phyloP scores from a whole-genome alignment of 2,329 filamentous ascomycete species.

The Mollisiaceae sp. region DNA sequence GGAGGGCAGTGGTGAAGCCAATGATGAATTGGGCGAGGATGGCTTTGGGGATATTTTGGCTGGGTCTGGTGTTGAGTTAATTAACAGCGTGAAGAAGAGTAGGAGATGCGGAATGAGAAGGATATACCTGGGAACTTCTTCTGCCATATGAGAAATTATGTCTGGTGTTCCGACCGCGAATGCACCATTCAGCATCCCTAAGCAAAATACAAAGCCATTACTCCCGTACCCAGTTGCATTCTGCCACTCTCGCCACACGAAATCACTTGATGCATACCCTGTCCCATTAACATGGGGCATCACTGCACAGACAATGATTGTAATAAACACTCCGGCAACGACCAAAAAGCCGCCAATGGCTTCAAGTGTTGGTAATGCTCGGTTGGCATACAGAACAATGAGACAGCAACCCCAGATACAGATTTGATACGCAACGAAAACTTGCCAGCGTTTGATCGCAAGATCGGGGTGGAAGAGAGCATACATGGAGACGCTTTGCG shows the following conservation, averaged over 20 bases:
- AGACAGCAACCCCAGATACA: constrained; percentile 50
- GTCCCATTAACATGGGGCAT: constrained; percentile 53
- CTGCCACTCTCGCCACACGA: constrained; percentile 50
- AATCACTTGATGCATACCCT: constrained; percentile 45
- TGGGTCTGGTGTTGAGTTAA: constrained; percentile 40
- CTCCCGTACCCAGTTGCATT: constrained; percentile 50
- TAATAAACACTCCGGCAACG: constrained; percentile 57
- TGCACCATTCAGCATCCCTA: constrained; percentile 69
- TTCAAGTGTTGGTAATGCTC: constrained; percentile 54
- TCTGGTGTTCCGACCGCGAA: constrained; percentile 70
- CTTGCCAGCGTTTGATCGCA: constrained; percentile 51
- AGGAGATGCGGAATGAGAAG: not conserved
- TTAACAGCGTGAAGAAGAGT: not conserved
- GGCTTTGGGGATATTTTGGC: constrained; percentile 56
- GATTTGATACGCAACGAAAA: constrained; percentile 53
- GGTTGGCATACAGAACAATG: constrained; percentile 57
- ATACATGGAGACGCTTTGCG: constrained; percentile 52
- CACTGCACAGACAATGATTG: constrained; percentile 58
- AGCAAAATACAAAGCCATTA: constrained; percentile 60
- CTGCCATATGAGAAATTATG: constrained; percentile 64
- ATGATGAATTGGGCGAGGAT: constrained; percentile 54
- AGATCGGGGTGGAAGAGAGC: constrained; percentile 51
- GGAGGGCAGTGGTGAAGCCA: constrained; percentile 55
- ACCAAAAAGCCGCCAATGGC: constrained; percentile 58
- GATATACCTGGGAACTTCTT: constrained; percentile 57